phyloP scores from a whole-genome alignment of 1,284 basidiomycete species.

The Neonothopanus nambi region DNA sequence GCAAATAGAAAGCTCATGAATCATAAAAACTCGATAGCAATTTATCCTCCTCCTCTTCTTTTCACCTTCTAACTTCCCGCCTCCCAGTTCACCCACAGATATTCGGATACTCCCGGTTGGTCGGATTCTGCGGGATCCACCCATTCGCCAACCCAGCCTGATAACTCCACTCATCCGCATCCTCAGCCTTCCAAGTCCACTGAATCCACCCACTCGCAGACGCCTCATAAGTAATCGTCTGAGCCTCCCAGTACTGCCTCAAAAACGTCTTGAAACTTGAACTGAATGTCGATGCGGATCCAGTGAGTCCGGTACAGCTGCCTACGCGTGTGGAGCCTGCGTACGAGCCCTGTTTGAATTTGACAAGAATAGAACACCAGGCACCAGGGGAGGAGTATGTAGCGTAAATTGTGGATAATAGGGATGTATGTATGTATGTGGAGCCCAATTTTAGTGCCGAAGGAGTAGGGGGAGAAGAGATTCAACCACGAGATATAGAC shows the following conservation, averaged over 20 bases:
- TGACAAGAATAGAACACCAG: too few species aligned
- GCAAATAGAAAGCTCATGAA: too few species aligned
- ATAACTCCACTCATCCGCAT: conserved; percentile 77
- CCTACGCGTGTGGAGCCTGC: conserved; percentile 69
- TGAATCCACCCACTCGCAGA: conserved; percentile 67
- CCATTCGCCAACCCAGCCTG: conserved; percentile 75
- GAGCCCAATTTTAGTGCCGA: too few species aligned
- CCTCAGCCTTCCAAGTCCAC: conserved; percentile 72
- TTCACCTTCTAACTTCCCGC: too few species aligned
- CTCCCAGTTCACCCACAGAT: conserved; percentile 57
- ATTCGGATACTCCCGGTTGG: conserved; percentile 45
- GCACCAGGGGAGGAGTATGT: too few species aligned
- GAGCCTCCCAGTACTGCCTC: conserved; percentile 83
- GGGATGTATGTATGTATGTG: too few species aligned
- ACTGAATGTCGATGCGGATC: conserved; percentile 72
- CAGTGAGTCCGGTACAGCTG: conserved; percentile 73
- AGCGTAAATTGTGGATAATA: too few species aligned
- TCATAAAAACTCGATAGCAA: too few species aligned
- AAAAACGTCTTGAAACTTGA: conserved; percentile 82
- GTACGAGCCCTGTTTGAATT: conserved; percentile 55
- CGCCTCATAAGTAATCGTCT: conserved; percentile 65
- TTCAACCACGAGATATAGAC: too few species aligned
- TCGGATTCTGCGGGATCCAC: conserved; percentile 78
- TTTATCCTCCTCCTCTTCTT: too few species aligned
- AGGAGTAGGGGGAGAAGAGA: too few species aligned